Evolutionary conservation across 163 green algal species (phyloP).

Genomic region (Scenedesmus sp.): DNA sequence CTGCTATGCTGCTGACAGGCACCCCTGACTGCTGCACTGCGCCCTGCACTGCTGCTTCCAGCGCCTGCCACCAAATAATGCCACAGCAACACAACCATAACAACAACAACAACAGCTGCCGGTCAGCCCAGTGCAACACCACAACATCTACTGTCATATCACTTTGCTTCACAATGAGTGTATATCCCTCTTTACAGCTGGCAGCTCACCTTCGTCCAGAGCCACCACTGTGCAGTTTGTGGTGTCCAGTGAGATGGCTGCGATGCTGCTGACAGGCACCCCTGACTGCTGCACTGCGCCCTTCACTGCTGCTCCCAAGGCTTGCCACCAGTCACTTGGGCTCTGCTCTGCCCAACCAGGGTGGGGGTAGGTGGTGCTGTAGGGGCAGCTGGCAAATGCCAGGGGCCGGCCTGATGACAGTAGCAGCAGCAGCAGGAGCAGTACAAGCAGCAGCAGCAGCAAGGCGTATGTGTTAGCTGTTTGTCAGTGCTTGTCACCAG

Average conservation of each 20-base stretch:
- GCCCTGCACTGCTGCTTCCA: conserved; percentile 65
- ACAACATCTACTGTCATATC: no score
- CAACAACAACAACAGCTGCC: no score
- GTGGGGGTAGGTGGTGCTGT: conserved; percentile 74
- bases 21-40: conserved; percentile 56
- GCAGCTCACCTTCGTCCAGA: conserved; percentile 46
- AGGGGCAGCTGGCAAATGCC: conserved; percentile 52
- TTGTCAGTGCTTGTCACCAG: conserved; percentile 58
- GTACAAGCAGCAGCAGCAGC: not conserved
- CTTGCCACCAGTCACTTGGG: conserved; percentile 79
- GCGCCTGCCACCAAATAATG: conserved; percentile 54
- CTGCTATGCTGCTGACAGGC: conserved; percentile 56
- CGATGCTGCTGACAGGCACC: conserved; percentile 55
- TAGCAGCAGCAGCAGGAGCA: not conserved
- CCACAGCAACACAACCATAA: no score
- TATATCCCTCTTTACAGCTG: not conserved
- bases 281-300: conserved; percentile 55
- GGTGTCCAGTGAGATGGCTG: conserved; percentile 80
- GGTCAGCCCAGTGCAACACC: no score
- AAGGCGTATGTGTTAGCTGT: no score
- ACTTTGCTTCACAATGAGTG: no score
- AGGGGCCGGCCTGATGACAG: conserved; percentile 23
- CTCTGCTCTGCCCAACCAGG: conserved; percentile 83
- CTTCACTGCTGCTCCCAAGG: conserved; percentile 65
- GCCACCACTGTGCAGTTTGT: conserved; percentile 87